Conservation (phyloP, 1,284 basidiomycete genomes). For the Puccinia triticina region DNA sequence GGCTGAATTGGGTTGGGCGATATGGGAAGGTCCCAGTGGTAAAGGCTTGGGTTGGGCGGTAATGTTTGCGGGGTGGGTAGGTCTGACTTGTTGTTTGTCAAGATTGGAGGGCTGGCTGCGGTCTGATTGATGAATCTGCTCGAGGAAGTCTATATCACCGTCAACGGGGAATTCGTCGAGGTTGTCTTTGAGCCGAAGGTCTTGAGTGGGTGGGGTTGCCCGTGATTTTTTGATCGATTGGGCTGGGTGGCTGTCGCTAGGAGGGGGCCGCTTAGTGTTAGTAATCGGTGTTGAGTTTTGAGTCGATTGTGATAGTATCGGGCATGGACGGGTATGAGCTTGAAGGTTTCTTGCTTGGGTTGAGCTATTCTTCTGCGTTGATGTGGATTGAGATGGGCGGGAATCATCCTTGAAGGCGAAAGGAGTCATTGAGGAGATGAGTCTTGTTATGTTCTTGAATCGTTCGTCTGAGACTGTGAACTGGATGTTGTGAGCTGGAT, state of each 20-base stretch:
- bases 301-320: neutral
- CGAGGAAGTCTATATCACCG: conserved; percentile 17
- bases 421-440: neutral
- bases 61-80: neutral
- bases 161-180: conserved; percentile 4
- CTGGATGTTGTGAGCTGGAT: no score
- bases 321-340: neutral
- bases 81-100: neutral
- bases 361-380: neutral
- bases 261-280: neutral
- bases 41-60: neutral
- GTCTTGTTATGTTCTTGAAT: no score
- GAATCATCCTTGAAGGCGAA: conserved; percentile 24
- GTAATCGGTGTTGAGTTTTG: neutral
- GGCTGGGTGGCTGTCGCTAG: neutral
- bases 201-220: neutral
- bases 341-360: neutral
- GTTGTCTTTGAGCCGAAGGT: no score
- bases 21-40: neutral
- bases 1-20: neutral
- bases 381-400: neutral
- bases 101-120: neutral
- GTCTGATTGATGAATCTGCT: conserved; percentile 19
- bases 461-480: no score
- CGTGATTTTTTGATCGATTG: conserved; percentile 8